phyloP scores from a whole-genome alignment of 2,329 filamentous ascomycete species.

The Lecanicillium sp. region DNA sequence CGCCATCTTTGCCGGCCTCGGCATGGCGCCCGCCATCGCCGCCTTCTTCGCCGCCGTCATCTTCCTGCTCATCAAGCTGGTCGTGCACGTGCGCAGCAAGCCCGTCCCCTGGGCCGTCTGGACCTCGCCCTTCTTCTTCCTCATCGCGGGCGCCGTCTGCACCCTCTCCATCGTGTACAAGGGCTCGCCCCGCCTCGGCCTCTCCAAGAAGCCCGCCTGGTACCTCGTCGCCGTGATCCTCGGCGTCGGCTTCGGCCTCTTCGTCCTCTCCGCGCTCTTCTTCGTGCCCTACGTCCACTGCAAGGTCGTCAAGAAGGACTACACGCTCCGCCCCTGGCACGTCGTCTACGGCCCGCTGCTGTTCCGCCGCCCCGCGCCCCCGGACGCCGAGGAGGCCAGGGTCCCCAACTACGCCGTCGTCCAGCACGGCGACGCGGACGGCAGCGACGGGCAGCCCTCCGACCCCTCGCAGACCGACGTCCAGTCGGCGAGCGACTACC shows the following conservation, averaged over 20 bases:
- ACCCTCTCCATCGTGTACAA: conserved; percentile 77
- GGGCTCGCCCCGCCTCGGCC: conserved; percentile 62
- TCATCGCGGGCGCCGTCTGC: conserved; percentile 67
- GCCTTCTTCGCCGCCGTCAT: conserved; percentile 60
- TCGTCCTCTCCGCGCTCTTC: conserved; percentile 57
- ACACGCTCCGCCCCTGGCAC: conserved; percentile 57
- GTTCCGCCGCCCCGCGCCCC: conserved; percentile 51
- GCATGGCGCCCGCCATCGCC: conserved; percentile 64
- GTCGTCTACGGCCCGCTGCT: conserved; percentile 58
- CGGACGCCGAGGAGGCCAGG: conserved; percentile 45
- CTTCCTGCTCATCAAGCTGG: conserved; percentile 65
- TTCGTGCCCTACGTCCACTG: conserved; percentile 66
- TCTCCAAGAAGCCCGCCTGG: conserved; percentile 60
- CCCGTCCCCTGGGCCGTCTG: conserved; percentile 68
- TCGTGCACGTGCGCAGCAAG: conserved; percentile 66
- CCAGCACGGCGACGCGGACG: conserved; percentile 54
- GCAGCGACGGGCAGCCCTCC: conserved; percentile 14
- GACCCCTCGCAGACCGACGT: conserved; percentile 5
- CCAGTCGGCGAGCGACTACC: conserved; percentile 16
- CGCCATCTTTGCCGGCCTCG: conserved; percentile 65
- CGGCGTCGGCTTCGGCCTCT: conserved; percentile 56
- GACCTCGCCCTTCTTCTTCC: conserved; percentile 70
- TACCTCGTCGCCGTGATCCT: conserved; percentile 63
- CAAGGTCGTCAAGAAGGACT: conserved; percentile 63
- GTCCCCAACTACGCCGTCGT: conserved; percentile 75